A percentile compares a stretch with the other conserved stretches of the same genome.
phyloP scores from a whole-genome alignment of 306 rosid genomes.

The Vigna unguiculata region DNA sequence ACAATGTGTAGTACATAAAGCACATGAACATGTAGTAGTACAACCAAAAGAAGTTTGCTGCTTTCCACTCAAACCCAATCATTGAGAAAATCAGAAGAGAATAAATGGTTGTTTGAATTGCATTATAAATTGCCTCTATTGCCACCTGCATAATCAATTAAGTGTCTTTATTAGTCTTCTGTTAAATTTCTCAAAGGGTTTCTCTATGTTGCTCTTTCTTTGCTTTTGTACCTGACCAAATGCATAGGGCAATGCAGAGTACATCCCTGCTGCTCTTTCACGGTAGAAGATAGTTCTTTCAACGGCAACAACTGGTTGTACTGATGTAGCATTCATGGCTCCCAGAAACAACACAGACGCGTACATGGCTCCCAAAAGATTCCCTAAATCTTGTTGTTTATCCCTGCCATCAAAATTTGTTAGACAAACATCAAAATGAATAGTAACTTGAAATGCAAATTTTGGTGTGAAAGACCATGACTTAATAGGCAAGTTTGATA shows the following conservation, averaged over 20 bases:
- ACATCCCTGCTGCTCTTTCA: slow-evolving; percentile 64
- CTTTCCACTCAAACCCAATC: slow-evolving; percentile 72
- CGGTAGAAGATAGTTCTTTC: slow-evolving; percentile 81
- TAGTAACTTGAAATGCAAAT: slow-evolving; percentile 29
- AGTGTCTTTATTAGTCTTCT: background rate
- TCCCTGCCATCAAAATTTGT: slow-evolving; percentile 36
- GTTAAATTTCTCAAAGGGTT: slow-evolving; percentile 7
- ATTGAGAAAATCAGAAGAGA: slow-evolving; percentile 60
- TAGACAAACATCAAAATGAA: no score
- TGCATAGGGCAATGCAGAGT: slow-evolving; percentile 59
- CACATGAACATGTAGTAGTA: slow-evolving; percentile 71
- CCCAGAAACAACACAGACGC: slow-evolving; percentile 53
- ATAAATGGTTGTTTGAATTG: slow-evolving; percentile 63
- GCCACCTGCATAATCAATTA: slow-evolving; percentile 64
- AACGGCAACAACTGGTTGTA: slow-evolving; percentile 65
- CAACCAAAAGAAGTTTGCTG: slow-evolving; percentile 65
- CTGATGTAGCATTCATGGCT: slow-evolving; percentile 39
- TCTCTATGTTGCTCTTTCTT: background rate
- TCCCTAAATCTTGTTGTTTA: slow-evolving; percentile 50
- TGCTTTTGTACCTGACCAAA: slow-evolving; percentile 48
- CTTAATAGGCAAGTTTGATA: slow-evolving; percentile 8
- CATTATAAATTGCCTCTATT: slow-evolving; percentile 67
- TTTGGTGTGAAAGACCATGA: background rate
- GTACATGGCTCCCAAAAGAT: slow-evolving; percentile 77
- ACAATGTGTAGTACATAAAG: slow-evolving; percentile 75